Conservation (phyloP, 1,139 yeast species). For the Scheffersomyces insectosa region DNA sequence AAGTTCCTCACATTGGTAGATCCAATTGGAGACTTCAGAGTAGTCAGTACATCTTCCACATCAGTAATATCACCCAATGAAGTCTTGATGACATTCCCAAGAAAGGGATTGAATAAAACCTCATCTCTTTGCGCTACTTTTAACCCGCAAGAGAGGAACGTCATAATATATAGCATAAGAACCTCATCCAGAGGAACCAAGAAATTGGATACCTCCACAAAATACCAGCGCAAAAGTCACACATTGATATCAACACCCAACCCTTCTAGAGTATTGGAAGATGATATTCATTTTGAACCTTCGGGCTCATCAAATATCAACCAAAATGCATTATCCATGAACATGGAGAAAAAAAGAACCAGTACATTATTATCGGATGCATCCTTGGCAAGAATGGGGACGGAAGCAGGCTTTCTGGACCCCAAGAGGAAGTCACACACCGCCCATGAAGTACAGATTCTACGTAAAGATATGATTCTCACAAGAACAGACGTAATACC, state of each 20-base stretch:
- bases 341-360: slow-evolving; percentile 53
- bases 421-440: slow-evolving; percentile 18
- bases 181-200: slow-evolving; percentile 31
- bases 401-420: slow-evolving; percentile 36
- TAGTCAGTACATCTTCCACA: slow-evolving; percentile 69
- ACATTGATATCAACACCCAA: slow-evolving; percentile 40
- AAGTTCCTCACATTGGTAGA: slow-evolving; percentile 65
- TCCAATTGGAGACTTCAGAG: slow-evolving; percentile 68
- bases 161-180: slow-evolving; percentile 54
- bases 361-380: slow-evolving; percentile 57
- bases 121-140: slow-evolving; percentile 54
- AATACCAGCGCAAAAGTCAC: slow-evolving; percentile 25
- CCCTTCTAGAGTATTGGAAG: slow-evolving; percentile 44
- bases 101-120: slow-evolving; percentile 28
- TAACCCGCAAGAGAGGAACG: slow-evolving; percentile 42
- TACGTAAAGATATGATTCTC: slow-evolving; percentile 67
- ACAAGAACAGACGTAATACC: slow-evolving; percentile 56
- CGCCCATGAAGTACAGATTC: slow-evolving; percentile 24
- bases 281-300: slow-evolving; percentile 28
- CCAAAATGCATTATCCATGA: slow-evolving; percentile 28
- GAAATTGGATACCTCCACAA: slow-evolving; percentile 9
- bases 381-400: slow-evolving; percentile 64
- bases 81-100: slow-evolving; percentile 54
- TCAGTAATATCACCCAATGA: slow-evolving; percentile 64
- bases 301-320: slow-evolving; percentile 2